Percentiles rank a stretch among this genome's conserved stretches.
These are phyloP conservation scores for Cryphonectria naterciae DNA, from an alignment of 2,329 filamentous ascomycete species.

Conservation along the genomic window DNA sequence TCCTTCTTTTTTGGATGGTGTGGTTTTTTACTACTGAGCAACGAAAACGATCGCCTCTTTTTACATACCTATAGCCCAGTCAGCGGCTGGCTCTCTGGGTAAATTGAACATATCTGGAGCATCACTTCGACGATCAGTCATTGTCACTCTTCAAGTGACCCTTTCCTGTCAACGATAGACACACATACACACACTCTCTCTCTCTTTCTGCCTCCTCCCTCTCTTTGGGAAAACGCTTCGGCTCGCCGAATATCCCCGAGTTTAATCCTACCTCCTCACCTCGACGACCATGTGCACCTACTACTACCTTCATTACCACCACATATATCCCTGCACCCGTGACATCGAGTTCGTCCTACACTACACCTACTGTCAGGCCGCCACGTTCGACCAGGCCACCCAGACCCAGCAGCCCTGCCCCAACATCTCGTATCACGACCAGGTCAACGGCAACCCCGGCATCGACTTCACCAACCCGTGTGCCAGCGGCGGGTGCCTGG, in stretches of 20 bases:
- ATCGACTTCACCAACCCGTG: conserved; percentile 49
- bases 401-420: conserved; percentile 37
- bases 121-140: too few relatives aligned
- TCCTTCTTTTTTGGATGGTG: neutral
- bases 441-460: conserved; percentile 33
- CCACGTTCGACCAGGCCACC: conserved; percentile 37
- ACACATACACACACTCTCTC: too few relatives aligned
- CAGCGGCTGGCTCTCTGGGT: neutral
- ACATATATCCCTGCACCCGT: conserved; percentile 47
- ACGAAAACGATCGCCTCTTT: neutral
- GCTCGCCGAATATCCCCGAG: too few relatives aligned
- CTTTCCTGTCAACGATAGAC: too few relatives aligned
- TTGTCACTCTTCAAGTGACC: too few relatives aligned
- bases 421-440: conserved; percentile 38
- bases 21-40: too few relatives aligned
- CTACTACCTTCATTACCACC: conserved; percentile 57
- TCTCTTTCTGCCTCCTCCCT: too few relatives aligned
- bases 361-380: conserved; percentile 49
- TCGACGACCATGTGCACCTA: conserved; percentile 51
- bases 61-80: neutral
- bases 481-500: conserved; percentile 49
- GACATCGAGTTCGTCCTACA: conserved; percentile 46
- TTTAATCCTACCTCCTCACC: neutral
- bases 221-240: too few relatives aligned
- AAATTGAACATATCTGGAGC: too few relatives aligned